Evolutionary conservation across 495 filamentous ascomycete species (phyloP), one percentile per base, ranked within the genome.

Genomic region (Annulohypoxylon moriforme): DNA sequence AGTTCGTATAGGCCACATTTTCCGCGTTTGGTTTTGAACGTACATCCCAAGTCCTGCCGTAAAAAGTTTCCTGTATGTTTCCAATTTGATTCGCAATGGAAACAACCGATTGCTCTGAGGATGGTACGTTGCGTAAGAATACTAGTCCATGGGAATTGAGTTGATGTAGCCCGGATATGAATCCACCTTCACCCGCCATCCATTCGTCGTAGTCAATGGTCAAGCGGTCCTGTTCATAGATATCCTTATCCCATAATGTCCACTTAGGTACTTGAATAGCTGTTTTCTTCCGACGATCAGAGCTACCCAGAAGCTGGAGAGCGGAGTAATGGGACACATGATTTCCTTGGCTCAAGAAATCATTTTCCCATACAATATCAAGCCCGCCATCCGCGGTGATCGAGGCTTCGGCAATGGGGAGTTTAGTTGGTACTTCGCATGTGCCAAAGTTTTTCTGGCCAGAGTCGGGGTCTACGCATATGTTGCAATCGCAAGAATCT

Each of bases 41-140:
- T 25, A 98, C 94, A 79, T 97, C 93, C 92, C 93, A 97, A 1
- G 93, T 97, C 46, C 80, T 78, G 33, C 95, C 95, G 80, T 97
- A 97, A 76, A 98, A 96, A 14, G 93, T 92, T 69, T 92, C 88
- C 59, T 92, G 89, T 10, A 97, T 73, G 0, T 85, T 84, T 0
- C 94, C 94, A 61, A 97, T 92, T 31, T 89, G 85, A 7, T 81
- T 81, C 2, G 89, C 92, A 47, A 98, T 88, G 40, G 82, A 80
- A 63, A 87, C 85, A 7, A 97, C 90, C 46, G 89, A 83, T 25
- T 85, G 80, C 27, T 90, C 89, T 7, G 87, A 81, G 9, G 83
- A 76, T 0, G 94, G 93, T 24, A 96, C 89, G 44, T 86, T 84
- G 44, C 86, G 87, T 4, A 98, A 72, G 76, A 96, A 92, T 20